Conservation (phyloP, 2,329 filamentous ascomycete species). For the Pseudogymnoascus sp. region DNA sequence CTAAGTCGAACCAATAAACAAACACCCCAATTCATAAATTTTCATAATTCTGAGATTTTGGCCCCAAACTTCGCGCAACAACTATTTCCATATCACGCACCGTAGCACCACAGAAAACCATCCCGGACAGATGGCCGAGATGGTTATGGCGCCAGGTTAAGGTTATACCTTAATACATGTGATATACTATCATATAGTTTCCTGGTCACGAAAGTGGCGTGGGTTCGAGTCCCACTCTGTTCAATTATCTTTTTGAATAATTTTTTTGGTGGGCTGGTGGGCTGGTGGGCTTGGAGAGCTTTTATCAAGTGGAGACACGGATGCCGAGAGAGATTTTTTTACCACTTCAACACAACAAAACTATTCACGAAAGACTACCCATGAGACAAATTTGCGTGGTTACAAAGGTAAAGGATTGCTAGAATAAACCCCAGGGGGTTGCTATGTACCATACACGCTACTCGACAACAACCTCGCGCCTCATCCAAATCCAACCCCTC, state of each 20-base stretch:
- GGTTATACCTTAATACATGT: conserved; percentile 8
- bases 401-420: conserved; percentile 4
- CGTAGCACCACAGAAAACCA: neutral
- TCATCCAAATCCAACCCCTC: neutral
- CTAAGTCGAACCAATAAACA: neutral
- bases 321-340: neutral
- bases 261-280: neutral
- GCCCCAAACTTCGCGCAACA: neutral
- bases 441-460: conserved; percentile 5
- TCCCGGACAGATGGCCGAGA: neutral
- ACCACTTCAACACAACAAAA: neutral
- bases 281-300: neutral
- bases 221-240: conserved; percentile 33
- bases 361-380: neutral
- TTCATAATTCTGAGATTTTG: neutral
- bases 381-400: neutral
- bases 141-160: conserved; percentile 7
- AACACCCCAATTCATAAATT: neutral
- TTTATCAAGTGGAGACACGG: neutral
- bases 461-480: neutral
- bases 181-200: conserved; percentile 16
- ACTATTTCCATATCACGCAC: neutral
- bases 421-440: neutral
- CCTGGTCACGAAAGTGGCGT: conserved; percentile 32
- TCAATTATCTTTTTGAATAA: conserved; percentile 18